Evolutionary conservation across 345 rosid species (phyloP), one percentile per base, ranked within the genome.

Genomic region (Microcos paniculata): DNA sequence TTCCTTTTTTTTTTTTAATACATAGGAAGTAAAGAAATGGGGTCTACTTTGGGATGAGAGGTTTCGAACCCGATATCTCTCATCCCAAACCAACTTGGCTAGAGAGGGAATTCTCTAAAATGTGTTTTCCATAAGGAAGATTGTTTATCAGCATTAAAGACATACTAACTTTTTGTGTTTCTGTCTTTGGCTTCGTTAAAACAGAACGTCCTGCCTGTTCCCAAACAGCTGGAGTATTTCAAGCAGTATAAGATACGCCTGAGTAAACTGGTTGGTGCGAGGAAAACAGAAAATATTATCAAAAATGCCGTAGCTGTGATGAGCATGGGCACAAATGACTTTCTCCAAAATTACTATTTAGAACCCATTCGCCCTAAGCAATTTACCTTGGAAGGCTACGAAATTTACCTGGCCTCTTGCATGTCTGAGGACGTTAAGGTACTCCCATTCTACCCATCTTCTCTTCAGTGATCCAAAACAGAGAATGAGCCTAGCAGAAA

Each of bases 321-420:
- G 64, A 91, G 97, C 48, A 86, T 92, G 97, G 98, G 98, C 67
- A 81, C 97, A 3, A 94, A 92, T 75, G 98, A 94, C 62, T 92
- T 94, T 63, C 87, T 94, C 73, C 97, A 92, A 78, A 87, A 94
- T 62, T 94, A 83, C 81, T 90, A 75, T 76, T 35, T 92, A 79
- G 98, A 94, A 59, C 87, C 90, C 24, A 78, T 77, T 77, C 94
- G 97, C 42, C 71, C 90, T 66, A 76, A 74, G 82, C 90, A 88
- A 58, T 92, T 42, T 85, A 87, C 88, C 6, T 55, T 87, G 46
- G 86, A 84, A 13, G 76, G 83, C 55, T 94, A 88, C 84, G 80
- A 84, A 70, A 76, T 86, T 68, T 92, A 70, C 78, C 84, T 92
- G 86, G 78, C 83, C 13, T 61, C 91, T 35, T 78, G 84, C 62